Evolutionary conservation across 192 early-diverging fungal species (phyloP).

Genomic region (Podila horticola): DNA sequence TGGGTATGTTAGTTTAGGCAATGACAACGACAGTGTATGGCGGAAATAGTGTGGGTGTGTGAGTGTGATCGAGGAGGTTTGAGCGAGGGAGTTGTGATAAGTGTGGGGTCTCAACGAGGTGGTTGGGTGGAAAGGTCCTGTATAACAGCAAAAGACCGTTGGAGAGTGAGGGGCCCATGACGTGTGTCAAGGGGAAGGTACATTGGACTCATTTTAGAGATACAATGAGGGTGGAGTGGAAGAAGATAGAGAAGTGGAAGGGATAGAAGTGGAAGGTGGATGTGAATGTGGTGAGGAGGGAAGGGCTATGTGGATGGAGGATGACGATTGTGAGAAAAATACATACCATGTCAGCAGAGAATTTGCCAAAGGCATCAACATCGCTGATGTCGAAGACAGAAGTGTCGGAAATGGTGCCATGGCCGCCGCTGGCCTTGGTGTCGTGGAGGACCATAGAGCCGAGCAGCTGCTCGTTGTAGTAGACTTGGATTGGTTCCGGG

Average conservation of each 20-base stretch:
- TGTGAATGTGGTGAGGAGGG: not conserved
- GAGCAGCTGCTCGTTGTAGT: slow-evolving; percentile 45
- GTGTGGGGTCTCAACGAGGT: too few species aligned
- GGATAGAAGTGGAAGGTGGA: not conserved
- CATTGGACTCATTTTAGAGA: not conserved
- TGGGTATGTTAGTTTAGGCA: not conserved
- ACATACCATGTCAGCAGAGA: slow-evolving; percentile 58
- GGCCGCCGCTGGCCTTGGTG: slow-evolving; percentile 40
- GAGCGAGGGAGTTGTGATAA: too few species aligned
- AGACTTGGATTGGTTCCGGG: slow-evolving; percentile 51
- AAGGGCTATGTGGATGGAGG: not conserved
- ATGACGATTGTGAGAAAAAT: not conserved
- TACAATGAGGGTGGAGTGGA: not conserved
- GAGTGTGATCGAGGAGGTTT: too few species aligned
- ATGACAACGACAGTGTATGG: too few species aligned
- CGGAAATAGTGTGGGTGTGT: not conserved
- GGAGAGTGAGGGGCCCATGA: too few species aligned
- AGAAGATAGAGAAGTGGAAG: not conserved
- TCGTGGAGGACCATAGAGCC: slow-evolving; percentile 38
- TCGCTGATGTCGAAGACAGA: slow-evolving; percentile 32
- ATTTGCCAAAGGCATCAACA: slow-evolving; percentile 35
- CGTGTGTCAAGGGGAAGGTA: not conserved
- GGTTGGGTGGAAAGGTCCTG: too few species aligned
- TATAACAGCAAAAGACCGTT: too few species aligned
- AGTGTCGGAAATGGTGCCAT: slow-evolving; percentile 6